A percentile compares a stretch with the other conserved stretches of the same genome.
These are phyloP conservation scores for Alternaria triticimaculans DNA, from an alignment of 2,329 filamentous ascomycete species.

Conservation along the genomic window DNA sequence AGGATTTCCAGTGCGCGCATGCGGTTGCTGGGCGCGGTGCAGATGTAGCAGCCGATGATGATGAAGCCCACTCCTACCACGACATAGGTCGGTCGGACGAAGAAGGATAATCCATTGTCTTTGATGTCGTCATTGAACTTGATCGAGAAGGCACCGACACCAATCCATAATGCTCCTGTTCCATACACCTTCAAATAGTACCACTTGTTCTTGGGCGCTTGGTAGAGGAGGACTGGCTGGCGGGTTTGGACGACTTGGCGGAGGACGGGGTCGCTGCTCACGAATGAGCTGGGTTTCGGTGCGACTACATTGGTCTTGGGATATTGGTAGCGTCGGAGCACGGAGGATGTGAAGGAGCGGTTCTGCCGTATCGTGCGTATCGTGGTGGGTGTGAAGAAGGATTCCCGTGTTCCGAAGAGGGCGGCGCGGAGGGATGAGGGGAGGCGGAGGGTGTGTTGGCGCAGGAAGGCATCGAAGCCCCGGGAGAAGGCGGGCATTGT, in stretches of 20 bases:
- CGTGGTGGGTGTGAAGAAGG: constrained; percentile 24
- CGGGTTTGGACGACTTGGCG: constrained; percentile 38
- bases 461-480: constrained; percentile 37
- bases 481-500: constrained; percentile 44
- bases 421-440: constrained; percentile 43
- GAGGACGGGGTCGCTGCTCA: constrained; percentile 42
- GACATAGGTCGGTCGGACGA: constrained; percentile 44
- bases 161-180: constrained; percentile 32
- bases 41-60: constrained; percentile 40
- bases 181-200: constrained; percentile 41
- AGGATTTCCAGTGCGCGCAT: constrained; percentile 41
- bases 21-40: constrained; percentile 38
- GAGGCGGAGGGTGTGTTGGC: constrained; percentile 37
- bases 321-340: constrained; percentile 32
- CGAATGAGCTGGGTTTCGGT: constrained; percentile 17
- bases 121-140: constrained; percentile 42
- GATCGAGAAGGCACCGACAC: constrained; percentile 37
- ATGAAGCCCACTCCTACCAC: constrained; percentile 38
- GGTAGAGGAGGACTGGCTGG: constrained; percentile 44
- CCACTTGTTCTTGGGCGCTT: constrained; percentile 34
- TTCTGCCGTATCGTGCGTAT: constrained; percentile 11
- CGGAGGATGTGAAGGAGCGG: constrained; percentile 35
- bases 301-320: constrained; percentile 10
- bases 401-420: constrained; percentile 35
- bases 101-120: constrained; percentile 39